Conservation (phyloP, 805 yeast genomes). For the Debaryomyces prosopidis region DNA sequence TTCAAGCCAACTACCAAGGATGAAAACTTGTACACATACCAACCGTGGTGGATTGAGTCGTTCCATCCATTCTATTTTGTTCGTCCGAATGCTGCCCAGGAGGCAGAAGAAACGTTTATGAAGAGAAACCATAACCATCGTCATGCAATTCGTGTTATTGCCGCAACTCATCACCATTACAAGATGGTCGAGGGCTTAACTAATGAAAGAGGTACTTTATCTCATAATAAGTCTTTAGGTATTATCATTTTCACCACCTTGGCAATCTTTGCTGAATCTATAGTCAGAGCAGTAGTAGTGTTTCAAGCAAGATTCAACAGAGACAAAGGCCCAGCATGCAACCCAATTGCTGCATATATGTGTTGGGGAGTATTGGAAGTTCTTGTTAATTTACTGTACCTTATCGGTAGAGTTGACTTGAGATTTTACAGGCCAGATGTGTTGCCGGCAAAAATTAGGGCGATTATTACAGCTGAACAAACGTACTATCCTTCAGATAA, state of each 20-base stretch:
- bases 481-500: conserved; percentile 17
- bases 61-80: conserved; percentile 62
- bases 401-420: conserved; percentile 64
- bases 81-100: conserved; percentile 46
- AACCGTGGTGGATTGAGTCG: conserved; percentile 78
- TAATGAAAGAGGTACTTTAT: conserved; percentile 41
- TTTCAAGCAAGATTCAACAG: conserved; percentile 29
- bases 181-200: conserved; percentile 32
- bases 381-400: conserved; percentile 51
- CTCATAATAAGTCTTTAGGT: conserved; percentile 52
- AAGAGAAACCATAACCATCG: conserved; percentile 48
- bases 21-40: conserved; percentile 56
- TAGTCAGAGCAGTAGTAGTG: conserved; percentile 50
- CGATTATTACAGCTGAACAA: conserved; percentile 36
- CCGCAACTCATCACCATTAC: conserved; percentile 51
- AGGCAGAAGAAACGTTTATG: conserved; percentile 48
- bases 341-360: conserved; percentile 60
- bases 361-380: conserved; percentile 67
- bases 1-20: conserved; percentile 56
- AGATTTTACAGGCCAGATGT: conserved; percentile 75
- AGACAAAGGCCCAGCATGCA: conserved; percentile 12
- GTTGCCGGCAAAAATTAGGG: conserved; percentile 33
- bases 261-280: conserved; percentile 50
- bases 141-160: conserved; percentile 58
- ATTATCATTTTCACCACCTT: conserved; percentile 48